Conservation (phyloP, 192 early-diverging fungal genomes). For the Neocallimastix lanati region DNA sequence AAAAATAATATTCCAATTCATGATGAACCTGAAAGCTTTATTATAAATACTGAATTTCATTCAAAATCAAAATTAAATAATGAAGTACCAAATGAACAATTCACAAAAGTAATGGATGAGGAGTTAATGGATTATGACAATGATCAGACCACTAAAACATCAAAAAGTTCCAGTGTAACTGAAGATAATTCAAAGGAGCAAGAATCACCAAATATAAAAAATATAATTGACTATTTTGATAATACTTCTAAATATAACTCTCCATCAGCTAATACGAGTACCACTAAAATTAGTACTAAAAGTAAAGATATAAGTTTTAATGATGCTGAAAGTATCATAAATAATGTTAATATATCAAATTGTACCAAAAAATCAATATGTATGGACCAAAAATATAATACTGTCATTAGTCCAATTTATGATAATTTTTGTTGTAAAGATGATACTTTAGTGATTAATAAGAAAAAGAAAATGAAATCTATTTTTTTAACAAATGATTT, state of each 20-base stretch:
- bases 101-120: too few relatives aligned
- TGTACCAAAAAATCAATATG: not conserved
- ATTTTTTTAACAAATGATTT: not conserved
- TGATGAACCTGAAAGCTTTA: not conserved
- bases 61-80: not conserved
- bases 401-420: not conserved
- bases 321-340: not conserved
- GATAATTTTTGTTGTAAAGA: not conserved
- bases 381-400: not conserved
- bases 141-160: too few relatives aligned
- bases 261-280: too few relatives aligned
- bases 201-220: not conserved
- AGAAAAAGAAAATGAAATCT: not conserved
- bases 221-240: not conserved
- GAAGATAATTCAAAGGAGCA: not conserved
- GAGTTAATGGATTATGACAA: too few relatives aligned
- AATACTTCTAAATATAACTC: too few relatives aligned
- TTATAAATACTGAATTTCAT: not conserved
- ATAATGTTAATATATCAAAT: not conserved
- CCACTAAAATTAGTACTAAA: too few relatives aligned
- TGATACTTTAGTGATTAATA: not conserved
- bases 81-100: too few relatives aligned
- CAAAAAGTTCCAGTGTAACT: too few relatives aligned
- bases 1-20: not conserved
- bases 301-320: not conserved